These are phyloP conservation scores for Annona squamosa DNA, from an alignment of 164 flowering plant species.

Conservation along the genomic window DNA sequence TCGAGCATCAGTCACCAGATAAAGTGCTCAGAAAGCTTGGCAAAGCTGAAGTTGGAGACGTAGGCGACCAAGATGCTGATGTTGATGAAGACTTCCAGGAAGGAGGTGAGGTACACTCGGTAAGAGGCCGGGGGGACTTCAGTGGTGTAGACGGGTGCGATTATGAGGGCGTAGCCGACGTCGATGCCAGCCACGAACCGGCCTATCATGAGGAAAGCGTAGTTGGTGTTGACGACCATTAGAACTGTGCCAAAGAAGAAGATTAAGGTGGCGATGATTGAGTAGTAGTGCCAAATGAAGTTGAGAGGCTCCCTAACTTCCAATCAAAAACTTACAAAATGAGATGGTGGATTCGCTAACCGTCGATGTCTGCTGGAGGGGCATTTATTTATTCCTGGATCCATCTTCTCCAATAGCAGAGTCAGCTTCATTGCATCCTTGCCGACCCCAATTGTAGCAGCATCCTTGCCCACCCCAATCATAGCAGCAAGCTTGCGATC, in stretches of 20 bases:
- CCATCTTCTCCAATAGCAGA: no score
- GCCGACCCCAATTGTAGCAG: no score
- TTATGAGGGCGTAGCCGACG: constrained; percentile 32
- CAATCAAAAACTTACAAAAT: no score
- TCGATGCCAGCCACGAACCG: constrained; percentile 37
- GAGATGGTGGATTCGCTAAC: no score
- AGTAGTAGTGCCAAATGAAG: no score
- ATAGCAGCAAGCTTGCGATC: no score
- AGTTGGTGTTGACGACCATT: constrained; percentile 28
- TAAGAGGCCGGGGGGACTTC: constrained; percentile 28
- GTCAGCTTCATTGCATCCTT: no score
- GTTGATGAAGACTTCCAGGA: constrained; percentile 36
- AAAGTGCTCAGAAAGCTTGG: constrained; percentile 31
- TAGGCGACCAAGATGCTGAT: constrained; percentile 47
- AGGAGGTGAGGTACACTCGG: constrained; percentile 31
- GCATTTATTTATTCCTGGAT: no score
- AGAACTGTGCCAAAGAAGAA: constrained; percentile 30
- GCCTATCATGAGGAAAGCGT: constrained; percentile 28
- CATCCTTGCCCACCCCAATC: no score
- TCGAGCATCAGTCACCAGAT: constrained; percentile 80
- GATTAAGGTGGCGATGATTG: constrained; percentile 24
- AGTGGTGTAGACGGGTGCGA: constrained; percentile 36
- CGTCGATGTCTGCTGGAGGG: no score
- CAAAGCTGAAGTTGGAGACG: constrained; percentile 60
- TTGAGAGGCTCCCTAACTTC: no score